These are phyloP conservation scores for Cercophora sp. DNA, from an alignment of 495 filamentous ascomycete species.

Conservation along the genomic window DNA sequence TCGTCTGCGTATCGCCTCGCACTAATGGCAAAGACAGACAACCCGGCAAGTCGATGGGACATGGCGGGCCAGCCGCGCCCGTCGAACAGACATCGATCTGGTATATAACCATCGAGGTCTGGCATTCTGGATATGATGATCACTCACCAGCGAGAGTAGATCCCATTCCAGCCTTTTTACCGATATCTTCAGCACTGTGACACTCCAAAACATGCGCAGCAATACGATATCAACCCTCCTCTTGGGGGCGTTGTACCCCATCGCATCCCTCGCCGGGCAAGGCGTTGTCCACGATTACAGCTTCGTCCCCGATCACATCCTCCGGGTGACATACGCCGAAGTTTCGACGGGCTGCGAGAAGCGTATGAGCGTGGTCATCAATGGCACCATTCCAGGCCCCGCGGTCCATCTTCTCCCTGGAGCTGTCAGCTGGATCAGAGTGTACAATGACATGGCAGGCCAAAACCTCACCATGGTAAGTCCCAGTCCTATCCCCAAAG, in stretches of 20 bases:
- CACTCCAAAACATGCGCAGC: no score
- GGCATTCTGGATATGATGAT: no score
- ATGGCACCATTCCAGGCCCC: constrained; percentile 53
- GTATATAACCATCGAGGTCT: no score
- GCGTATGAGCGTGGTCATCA: constrained; percentile 45
- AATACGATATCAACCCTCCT: constrained; percentile 11
- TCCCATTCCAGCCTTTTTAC: no score
- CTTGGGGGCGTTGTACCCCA: constrained; percentile 2
- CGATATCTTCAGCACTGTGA: no score
- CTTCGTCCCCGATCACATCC: constrained; percentile 49
- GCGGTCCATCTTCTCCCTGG: constrained; percentile 44
- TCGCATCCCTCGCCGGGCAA: background rate
- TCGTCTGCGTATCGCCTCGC: no score
- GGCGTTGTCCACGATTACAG: constrained; percentile 31
- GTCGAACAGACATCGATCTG: no score
- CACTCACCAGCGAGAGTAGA: no score
- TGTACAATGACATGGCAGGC: constrained; percentile 55
- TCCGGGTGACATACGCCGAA: constrained; percentile 39
- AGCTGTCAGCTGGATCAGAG: constrained; percentile 52
- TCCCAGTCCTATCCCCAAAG: background rate
- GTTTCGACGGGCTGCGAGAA: constrained; percentile 42
- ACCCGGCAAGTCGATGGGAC: no score
- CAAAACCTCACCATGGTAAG: constrained; percentile 50
- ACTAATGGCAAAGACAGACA: no score
- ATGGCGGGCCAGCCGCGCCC: no score